These are phyloP conservation scores for Hypoxylon sp. DNA, from an alignment of 2,329 filamentous ascomycete genomes.

Conservation along the genomic window DNA sequence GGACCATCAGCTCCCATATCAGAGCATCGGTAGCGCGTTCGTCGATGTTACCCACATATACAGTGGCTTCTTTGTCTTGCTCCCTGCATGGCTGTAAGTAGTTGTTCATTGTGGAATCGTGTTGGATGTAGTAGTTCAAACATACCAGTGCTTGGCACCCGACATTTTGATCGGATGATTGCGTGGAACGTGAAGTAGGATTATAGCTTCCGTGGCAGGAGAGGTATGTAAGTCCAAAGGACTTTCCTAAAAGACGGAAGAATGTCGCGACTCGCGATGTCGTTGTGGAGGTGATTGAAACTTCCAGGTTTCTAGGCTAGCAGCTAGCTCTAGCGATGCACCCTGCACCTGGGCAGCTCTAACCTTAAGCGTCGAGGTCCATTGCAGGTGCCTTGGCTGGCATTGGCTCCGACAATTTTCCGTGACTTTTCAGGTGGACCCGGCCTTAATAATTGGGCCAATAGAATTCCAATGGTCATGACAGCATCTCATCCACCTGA, in stretches of 20 bases:
- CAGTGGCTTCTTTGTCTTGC: conserved; percentile 97
- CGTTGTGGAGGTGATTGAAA: conserved; percentile 23
- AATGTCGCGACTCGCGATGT: conserved; percentile 24
- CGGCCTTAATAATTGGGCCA: conserved; percentile 5
- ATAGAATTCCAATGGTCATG: background rate
- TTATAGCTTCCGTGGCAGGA: background rate
- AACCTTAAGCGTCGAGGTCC: background rate
- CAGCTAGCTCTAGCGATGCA: background rate
- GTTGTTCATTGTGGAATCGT: conserved; percentile 14
- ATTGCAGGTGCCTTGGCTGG: too few relatives aligned
- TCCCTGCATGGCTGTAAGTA: conserved; percentile 70
- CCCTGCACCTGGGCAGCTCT: background rate
- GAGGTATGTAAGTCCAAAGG: background rate
- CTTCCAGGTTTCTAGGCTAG: background rate
- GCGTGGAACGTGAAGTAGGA: background rate
- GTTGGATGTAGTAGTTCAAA: background rate
- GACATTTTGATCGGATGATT: conserved; percentile 55
- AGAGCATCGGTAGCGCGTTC: conserved; percentile 92
- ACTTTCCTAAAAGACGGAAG: background rate
- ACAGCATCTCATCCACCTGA: too few relatives aligned
- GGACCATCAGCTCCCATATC: conserved; percentile 98
- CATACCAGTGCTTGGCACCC: conserved; percentile 56
- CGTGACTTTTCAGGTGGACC: background rate
- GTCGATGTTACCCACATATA: conserved; percentile 98
- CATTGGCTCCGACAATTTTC: conserved; percentile 17